Conservation (phyloP, 768 basidiomycete species). For the Lentinula aciculospora region DNA sequence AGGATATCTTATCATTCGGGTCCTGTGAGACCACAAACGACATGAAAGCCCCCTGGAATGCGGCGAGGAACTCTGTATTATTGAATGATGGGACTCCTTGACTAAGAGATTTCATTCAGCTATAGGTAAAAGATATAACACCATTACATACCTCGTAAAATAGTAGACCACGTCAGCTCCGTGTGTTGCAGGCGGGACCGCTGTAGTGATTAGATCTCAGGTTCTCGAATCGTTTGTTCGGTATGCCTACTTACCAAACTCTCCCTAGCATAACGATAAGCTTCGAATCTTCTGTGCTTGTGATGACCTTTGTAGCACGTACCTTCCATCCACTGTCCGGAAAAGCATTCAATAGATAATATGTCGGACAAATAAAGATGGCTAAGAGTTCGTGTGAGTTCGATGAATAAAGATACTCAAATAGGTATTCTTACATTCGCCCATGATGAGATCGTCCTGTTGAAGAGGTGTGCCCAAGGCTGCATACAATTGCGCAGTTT, state of each 20-base stretch:
- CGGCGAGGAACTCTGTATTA: conserved; percentile 16
- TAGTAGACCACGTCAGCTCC: conserved; percentile 14
- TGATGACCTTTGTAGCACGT: too few species aligned
- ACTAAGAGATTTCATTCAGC: too few species aligned
- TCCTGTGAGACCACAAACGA: conserved; percentile 15
- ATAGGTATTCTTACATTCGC: conserved; percentile 19
- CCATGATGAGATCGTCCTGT: conserved; percentile 18
- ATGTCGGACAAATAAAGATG: conserved; percentile 29
- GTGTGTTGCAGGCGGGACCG: conserved; percentile 17
- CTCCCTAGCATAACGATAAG: conserved; percentile 10
- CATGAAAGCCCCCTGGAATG: conserved; percentile 17
- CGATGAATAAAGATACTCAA: too few species aligned
- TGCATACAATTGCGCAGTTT: conserved; percentile 13
- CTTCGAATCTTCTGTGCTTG: too few species aligned
- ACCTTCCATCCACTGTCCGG: conserved; percentile 27
- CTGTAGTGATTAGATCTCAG: not conserved
- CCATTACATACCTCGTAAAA: conserved; percentile 9
- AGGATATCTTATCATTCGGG: conserved; percentile 13
- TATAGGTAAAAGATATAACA: not conserved
- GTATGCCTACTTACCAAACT: conserved; percentile 14
- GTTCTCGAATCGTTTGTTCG: not conserved
- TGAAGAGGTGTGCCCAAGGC: conserved; percentile 12
- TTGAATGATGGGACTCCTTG: conserved; percentile 7
- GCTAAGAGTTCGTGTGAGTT: too few species aligned
- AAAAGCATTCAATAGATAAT: conserved; percentile 24